Conservation (phyloP, 768 basidiomycete species). For the Phallus indusiatus region DNA sequence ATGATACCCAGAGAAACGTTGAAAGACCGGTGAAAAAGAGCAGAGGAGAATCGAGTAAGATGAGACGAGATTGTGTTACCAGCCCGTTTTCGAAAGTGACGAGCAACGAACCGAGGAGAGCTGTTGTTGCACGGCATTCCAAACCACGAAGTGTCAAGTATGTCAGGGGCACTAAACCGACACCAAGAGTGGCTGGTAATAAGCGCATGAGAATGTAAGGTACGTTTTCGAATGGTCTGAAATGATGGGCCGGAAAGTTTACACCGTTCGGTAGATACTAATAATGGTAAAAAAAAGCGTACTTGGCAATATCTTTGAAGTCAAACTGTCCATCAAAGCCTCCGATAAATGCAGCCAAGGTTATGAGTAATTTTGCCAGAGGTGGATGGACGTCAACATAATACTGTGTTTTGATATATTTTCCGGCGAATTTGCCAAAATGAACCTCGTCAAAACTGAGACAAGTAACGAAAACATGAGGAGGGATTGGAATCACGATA, state of each 20-base stretch:
- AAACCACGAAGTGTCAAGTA: slow-evolving; percentile 92
- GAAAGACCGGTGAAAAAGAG: slow-evolving; percentile 96
- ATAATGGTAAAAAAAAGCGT: slow-evolving; percentile 12
- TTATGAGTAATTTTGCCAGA: slow-evolving; percentile 90
- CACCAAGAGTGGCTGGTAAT: slow-evolving; percentile 84
- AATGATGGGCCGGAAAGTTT: slow-evolving; percentile 3
- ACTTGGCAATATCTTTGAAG: slow-evolving; percentile 98
- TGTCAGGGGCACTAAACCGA: slow-evolving; percentile 80
- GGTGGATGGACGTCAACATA: slow-evolving; percentile 97
- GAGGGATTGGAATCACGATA: slow-evolving; percentile 1
- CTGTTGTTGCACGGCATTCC: slow-evolving; percentile 85
- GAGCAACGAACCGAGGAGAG: slow-evolving; percentile 83
- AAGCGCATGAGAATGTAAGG: slow-evolving; percentile 97
- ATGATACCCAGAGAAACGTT: slow-evolving; percentile 77
- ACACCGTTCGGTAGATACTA: background rate
- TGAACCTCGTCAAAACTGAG: slow-evolving; percentile 95
- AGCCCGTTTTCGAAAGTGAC: slow-evolving; percentile 96
- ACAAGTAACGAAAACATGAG: background rate
- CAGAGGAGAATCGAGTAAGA: slow-evolving; percentile 96
- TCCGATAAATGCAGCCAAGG: slow-evolving; percentile 75
- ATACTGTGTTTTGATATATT: slow-evolving; percentile 88
- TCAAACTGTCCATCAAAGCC: slow-evolving; percentile 93
- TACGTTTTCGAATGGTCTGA: slow-evolving; percentile 72
- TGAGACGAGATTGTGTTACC: slow-evolving; percentile 91
- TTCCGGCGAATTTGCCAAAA: slow-evolving; percentile 93